phyloP scores from a whole-genome alignment of 2,329 filamentous ascomycete species.

The Sclerotinia trifoliorum region DNA sequence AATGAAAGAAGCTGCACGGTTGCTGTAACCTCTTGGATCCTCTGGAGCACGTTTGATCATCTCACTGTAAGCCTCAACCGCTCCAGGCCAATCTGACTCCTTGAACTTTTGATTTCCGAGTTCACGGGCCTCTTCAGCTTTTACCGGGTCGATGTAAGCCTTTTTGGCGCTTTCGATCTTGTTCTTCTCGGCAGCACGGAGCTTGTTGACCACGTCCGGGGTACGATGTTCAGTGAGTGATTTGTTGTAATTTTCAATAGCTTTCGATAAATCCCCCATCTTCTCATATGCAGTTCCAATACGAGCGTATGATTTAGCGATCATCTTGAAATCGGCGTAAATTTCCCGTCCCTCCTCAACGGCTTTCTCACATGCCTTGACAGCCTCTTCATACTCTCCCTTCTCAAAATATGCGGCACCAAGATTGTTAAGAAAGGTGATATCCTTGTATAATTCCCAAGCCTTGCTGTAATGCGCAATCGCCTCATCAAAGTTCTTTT shows the following conservation, averaged over 20 bases:
- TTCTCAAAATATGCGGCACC: constrained; percentile 95
- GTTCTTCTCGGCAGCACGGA: constrained; percentile 83
- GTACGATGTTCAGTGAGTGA: constrained; percentile 96
- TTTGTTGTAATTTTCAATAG: constrained; percentile 87
- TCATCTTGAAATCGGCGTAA: constrained; percentile 95
- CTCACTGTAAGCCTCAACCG: constrained; percentile 90
- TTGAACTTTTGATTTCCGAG: constrained; percentile 97
- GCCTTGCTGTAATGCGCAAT: constrained; percentile 94
- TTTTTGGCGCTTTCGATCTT: constrained; percentile 73
- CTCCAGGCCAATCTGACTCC: constrained; percentile 90
- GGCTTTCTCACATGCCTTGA: constrained; percentile 84
- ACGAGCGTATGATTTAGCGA: constrained; percentile 96
- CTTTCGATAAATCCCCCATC: constrained; percentile 72
- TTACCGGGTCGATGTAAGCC: constrained; percentile 83
- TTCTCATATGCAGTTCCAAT: constrained; percentile 95
- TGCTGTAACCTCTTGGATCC: constrained; percentile 92
- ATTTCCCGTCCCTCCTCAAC: constrained; percentile 86
- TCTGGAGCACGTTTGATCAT: constrained; percentile 95
- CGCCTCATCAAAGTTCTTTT: constrained; percentile 91
- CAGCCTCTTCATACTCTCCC: constrained; percentile 84
- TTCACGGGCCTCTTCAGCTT: constrained; percentile 93
- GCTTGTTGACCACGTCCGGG: constrained; percentile 88
- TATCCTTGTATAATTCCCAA: constrained; percentile 93
- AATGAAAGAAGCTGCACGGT: constrained; percentile 93
- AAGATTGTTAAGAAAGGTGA: constrained; percentile 96